Conservation (phyloP, 495 filamentous ascomycete genomes). For the Thozetella sp. region DNA sequence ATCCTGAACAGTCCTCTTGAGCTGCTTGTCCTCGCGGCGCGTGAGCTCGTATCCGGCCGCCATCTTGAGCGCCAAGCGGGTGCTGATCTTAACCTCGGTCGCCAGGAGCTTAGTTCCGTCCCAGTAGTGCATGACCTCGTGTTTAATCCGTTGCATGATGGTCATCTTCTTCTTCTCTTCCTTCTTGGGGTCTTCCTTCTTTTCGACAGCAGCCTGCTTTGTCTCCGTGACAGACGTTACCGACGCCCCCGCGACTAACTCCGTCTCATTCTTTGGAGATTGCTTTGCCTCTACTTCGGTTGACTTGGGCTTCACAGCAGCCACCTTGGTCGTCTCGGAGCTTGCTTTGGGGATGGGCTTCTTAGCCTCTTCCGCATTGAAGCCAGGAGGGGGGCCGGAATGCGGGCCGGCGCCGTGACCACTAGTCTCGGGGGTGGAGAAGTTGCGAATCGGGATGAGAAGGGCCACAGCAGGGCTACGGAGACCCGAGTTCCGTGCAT, state of each 20-base stretch:
- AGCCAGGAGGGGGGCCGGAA: conserved; percentile 84
- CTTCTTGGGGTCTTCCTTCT: conserved; percentile 58
- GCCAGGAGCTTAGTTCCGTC: conserved; percentile 98
- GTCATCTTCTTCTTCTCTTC: conserved; percentile 84
- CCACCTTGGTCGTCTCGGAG: conserved; percentile 35
- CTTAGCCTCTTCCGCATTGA: conserved; percentile 89
- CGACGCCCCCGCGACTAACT: conserved; percentile 23
- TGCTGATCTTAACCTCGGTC: conserved; percentile 90
- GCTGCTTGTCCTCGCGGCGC: conserved; percentile 87
- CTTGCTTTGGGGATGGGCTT: conserved; percentile 69
- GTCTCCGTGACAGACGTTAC: conserved; percentile 32
- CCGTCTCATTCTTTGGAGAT: conserved; percentile 26
- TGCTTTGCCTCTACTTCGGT: conserved; percentile 28
- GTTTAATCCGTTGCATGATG: conserved; percentile 87
- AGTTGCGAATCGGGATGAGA: conserved; percentile 62
- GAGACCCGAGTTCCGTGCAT: conserved; percentile 57
- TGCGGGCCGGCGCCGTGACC: conserved; percentile 46
- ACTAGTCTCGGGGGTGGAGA: conserved; percentile 70
- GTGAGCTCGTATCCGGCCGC: conserved; percentile 96
- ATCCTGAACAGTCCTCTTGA: conserved; percentile 92
- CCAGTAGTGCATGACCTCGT: conserved; percentile 93
- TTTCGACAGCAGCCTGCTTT: conserved; percentile 26
- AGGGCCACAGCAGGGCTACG: conserved; percentile 67
- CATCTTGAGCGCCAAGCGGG: conserved; percentile 92
- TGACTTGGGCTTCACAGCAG: conserved; percentile 27